phyloP scores from a whole-genome alignment of 2,329 filamentous ascomycete species.

The Ilyonectria mors-panacis region DNA sequence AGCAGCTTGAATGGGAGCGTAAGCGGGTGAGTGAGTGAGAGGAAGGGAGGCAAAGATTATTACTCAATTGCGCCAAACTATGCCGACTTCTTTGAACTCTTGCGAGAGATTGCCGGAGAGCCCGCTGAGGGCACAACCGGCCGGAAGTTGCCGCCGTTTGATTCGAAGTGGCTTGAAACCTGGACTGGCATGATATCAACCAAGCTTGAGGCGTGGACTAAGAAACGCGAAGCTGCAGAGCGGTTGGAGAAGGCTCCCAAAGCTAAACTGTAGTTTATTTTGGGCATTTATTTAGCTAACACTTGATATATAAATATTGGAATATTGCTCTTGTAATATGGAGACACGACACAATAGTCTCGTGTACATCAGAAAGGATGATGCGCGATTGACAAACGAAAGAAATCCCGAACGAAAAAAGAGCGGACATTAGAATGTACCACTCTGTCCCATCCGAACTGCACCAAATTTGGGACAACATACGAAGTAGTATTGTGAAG shows the following conservation, averaged over 20 bases:
- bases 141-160: constrained; percentile 28
- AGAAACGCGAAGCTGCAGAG: constrained; percentile 36
- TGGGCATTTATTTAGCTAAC: too few species aligned
- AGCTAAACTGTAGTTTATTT: constrained; percentile 19
- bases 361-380: too few species aligned
- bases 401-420: too few species aligned
- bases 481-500: too few species aligned
- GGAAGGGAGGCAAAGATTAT: constrained; percentile 39
- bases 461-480: too few species aligned
- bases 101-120: constrained; percentile 33
- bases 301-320: too few species aligned
- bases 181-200: constrained; percentile 35
- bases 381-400: too few species aligned
- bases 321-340: too few species aligned
- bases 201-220: constrained; percentile 33
- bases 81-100: constrained; percentile 33
- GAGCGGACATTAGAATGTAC: too few species aligned
- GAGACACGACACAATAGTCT: too few species aligned
- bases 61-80: constrained; percentile 40
- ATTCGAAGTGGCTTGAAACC: constrained; percentile 36
- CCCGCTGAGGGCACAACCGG: constrained; percentile 30
- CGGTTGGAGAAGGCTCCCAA: not conserved
- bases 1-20: constrained; percentile 41
- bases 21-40: constrained; percentile 35
- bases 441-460: too few species aligned